These are phyloP conservation scores for Colletotrichum falcatum DNA, from an alignment of 2,329 filamentous ascomycete genomes.

Conservation along the genomic window DNA sequence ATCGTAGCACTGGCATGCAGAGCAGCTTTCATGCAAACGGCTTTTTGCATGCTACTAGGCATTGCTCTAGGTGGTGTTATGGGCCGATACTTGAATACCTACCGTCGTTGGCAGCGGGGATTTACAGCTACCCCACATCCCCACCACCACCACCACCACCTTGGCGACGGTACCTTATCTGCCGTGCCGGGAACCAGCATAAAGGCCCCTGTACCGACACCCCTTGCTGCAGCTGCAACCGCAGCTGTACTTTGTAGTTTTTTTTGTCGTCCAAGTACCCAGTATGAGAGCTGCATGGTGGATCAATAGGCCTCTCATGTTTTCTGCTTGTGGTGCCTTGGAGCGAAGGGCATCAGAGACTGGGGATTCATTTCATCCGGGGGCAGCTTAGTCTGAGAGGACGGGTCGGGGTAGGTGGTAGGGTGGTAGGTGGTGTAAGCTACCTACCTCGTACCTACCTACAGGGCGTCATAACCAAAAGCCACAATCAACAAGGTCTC, in stretches of 20 bases:
- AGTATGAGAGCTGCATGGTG: neutral
- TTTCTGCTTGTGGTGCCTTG: neutral
- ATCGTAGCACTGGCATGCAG: neutral
- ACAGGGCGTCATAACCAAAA: neutral
- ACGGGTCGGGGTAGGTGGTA: neutral
- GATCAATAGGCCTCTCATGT: neutral
- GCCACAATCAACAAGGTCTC: neutral
- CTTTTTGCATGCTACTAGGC: neutral
- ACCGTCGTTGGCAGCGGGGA: too few relatives aligned
- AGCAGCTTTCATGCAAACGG: neutral
- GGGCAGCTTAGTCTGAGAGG: neutral
- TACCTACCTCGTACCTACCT: too few relatives aligned
- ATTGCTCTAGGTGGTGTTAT: too few relatives aligned
- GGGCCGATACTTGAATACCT: too few relatives aligned
- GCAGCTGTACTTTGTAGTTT: too few relatives aligned
- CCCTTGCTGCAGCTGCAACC: conserved; percentile 14
- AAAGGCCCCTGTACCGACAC: neutral
- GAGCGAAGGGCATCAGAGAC: too few relatives aligned
- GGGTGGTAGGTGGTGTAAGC: too few relatives aligned
- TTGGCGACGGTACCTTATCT: neutral
- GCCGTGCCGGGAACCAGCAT: conserved; percentile 13
- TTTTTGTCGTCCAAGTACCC: neutral
- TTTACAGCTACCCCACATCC: too few relatives aligned
- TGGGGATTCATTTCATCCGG: too few relatives aligned
- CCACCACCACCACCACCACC: too few relatives aligned